phyloP scores from a whole-genome alignment of 1,284 basidiomycete species.

The Retiboletus fuscus region DNA sequence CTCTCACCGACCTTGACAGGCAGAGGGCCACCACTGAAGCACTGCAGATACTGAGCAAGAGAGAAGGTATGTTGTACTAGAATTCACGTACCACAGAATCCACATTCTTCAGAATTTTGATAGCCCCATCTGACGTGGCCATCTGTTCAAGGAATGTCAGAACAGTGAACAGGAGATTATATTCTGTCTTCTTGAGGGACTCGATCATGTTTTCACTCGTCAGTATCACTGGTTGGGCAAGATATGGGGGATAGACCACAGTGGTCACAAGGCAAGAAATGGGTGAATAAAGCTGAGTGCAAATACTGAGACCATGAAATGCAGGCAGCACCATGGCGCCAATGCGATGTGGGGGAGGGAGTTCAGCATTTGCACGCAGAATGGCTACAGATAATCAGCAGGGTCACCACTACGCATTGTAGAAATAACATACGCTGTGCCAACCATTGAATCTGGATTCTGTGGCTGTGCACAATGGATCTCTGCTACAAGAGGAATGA shows the following conservation, averaged over 20 bases:
- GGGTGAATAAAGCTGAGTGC: slow-evolving; percentile 30
- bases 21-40: slow-evolving; percentile 43
- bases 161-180: neutral
- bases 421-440: neutral
- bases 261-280: slow-evolving; percentile 23
- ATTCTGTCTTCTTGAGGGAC: slow-evolving; percentile 14
- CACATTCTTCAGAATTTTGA: neutral
- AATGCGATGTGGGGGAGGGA: slow-evolving; percentile 28
- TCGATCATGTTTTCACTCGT: slow-evolving; percentile 34
- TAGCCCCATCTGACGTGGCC: neutral
- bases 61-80: neutral
- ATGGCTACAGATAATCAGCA: slow-evolving; percentile 15
- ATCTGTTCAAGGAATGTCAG: neutral
- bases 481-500: slow-evolving; percentile 56
- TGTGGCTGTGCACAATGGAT: slow-evolving; percentile 44
- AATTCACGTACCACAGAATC: neutral
- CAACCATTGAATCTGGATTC: slow-evolving; percentile 42
- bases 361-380: neutral
- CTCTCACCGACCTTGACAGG: slow-evolving; percentile 38
- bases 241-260: slow-evolving; percentile 32
- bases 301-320: slow-evolving; percentile 42
- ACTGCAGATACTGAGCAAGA: slow-evolving; percentile 16
- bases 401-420: no score
- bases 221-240: slow-evolving; percentile 32
- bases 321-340: slow-evolving; percentile 42